These are phyloP conservation scores for Biscogniauxia mediterranea DNA, from an alignment of 2,329 filamentous ascomycete genomes.

Conservation along the genomic window DNA sequence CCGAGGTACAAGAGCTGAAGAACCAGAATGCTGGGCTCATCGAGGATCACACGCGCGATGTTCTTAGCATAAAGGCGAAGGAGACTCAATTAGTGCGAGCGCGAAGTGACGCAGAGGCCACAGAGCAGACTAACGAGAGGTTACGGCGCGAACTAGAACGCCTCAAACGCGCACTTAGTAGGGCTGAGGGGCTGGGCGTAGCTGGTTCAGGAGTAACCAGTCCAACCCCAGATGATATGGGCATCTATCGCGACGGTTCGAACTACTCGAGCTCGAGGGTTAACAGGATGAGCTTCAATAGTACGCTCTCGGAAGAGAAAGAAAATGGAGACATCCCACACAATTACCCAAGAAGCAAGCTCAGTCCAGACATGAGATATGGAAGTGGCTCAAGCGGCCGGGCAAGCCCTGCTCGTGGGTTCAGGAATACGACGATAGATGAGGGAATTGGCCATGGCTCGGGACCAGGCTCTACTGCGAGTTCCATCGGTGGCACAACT, in stretches of 20 bases:
- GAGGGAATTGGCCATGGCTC: conserved; percentile 20
- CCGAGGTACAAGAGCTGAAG: conserved; percentile 90
- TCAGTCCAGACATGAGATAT: conserved; percentile 54
- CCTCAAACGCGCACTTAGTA: conserved; percentile 79
- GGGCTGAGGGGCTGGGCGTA: conserved; percentile 51
- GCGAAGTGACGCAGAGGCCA: conserved; percentile 82
- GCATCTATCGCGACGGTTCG: conserved; percentile 56
- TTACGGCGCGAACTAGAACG: conserved; percentile 86
- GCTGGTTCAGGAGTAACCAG: conserved; percentile 45
- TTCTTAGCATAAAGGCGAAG: conserved; percentile 95
- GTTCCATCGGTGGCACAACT: conserved; percentile 16
- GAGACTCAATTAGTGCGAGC: conserved; percentile 95
- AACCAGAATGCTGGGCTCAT: conserved; percentile 96
- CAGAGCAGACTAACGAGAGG: conserved; percentile 81
- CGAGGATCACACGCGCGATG: conserved; percentile 93
- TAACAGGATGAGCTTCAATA: conserved; percentile 61
- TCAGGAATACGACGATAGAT: conserved; percentile 38
- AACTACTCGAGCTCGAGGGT: conserved; percentile 37
- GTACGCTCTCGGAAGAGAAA: conserved; percentile 71
- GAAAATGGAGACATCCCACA: conserved; percentile 60
- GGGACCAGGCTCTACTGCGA: conserved; percentile 16
- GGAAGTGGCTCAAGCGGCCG: conserved; percentile 55
- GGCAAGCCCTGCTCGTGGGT: conserved; percentile 59
- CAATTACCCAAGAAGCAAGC: conserved; percentile 47
- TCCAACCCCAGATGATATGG: conserved; percentile 56